Conservation (phyloP, 2,329 filamentous ascomycete genomes). For the Xylariomycetidae sp. region DNA sequence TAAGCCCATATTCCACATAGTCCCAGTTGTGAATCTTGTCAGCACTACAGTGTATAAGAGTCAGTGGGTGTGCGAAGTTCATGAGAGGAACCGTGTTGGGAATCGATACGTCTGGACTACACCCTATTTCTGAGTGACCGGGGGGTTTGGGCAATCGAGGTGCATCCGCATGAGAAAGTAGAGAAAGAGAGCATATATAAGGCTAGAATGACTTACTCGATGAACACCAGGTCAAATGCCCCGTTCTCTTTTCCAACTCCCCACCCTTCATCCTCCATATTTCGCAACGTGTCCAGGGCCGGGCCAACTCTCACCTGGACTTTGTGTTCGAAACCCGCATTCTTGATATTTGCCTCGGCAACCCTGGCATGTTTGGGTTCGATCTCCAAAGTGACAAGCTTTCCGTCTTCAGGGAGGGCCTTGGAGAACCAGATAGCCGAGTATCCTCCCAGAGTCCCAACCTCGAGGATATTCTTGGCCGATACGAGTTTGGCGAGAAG, state of each 20-base stretch:
- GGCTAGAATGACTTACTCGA: too few relatives aligned
- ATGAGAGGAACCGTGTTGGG: too few relatives aligned
- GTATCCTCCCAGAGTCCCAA: constrained; percentile 17
- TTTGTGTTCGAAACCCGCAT: constrained; percentile 9
- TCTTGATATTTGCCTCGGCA: constrained; percentile 9
- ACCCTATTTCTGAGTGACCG: too few relatives aligned
- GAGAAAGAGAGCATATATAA: too few relatives aligned
- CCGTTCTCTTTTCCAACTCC: neutral
- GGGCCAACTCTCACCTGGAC: constrained; percentile 10
- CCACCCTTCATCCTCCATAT: constrained; percentile 7
- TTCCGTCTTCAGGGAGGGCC: constrained; percentile 3
- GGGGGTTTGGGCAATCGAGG: too few relatives aligned
- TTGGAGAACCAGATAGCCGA: constrained; percentile 13
- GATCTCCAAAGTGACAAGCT: constrained; percentile 12
- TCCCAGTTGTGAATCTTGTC: constrained; percentile 1
- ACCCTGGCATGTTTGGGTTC: constrained; percentile 6
- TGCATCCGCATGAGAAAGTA: too few relatives aligned
- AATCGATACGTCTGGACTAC: too few relatives aligned
- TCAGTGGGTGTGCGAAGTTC: too few relatives aligned
- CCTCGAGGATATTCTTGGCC: constrained; percentile 6
- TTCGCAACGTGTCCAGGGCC: constrained; percentile 8
- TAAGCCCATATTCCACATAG: neutral
- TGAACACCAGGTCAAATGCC: constrained; percentile 11
- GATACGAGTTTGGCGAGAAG: neutral
- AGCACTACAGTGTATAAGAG: too few relatives aligned